Evolutionary conservation across 805 yeast genomes (phyloP), one percentile per base, ranked within the genome.

Genomic region (Schwanniomyces pseudopolymorphus): DNA sequence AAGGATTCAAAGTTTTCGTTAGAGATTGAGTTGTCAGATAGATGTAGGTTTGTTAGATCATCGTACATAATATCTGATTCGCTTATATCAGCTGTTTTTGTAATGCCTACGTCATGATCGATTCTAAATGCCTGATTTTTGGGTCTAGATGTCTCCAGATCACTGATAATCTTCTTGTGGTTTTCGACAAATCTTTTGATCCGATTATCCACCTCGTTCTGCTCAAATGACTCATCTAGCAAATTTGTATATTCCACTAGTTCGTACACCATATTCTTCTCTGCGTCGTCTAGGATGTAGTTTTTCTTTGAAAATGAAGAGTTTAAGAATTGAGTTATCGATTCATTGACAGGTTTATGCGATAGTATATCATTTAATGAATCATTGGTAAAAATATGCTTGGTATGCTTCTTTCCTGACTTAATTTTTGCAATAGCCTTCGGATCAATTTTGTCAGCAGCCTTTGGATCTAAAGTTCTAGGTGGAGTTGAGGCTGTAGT

Each of bases 11-110:
- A 14, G 14, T 25, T 25, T 39, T 26, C 35, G 5, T 14, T 14
- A 7, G 20, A 31, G 7, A 9, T 31, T 31, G 44, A 35, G 27
- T 27, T 37, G 21, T 44, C 47, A 20, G 42, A 44, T 14, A 44
- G 19, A 14, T 44, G 39, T 24, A 44, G 27, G 19, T 44, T 40
- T 13, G 43, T 44, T 22, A 44, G 35, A 26, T 44, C 47, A 11
- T 53, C 55, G 28, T 53, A 47, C 14, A 54, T 45, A 5, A 51
- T 58, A 17, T 52, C 59, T 5, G 53, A 48, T 10, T 51, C 54
- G 31, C 40, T 24, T 24, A 48, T 20, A n/a, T 43, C 45, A 3
- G 28, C 39, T 17, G 35, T n/a, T 25, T 44, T 37, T 2, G 44
- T 19, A n/a, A 46, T 35, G 9, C 44, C 51, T 10, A 26, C 40